Conservation (phyloP, 352 stramenopile genomes). For the Globisporangium radiosum region DNA sequence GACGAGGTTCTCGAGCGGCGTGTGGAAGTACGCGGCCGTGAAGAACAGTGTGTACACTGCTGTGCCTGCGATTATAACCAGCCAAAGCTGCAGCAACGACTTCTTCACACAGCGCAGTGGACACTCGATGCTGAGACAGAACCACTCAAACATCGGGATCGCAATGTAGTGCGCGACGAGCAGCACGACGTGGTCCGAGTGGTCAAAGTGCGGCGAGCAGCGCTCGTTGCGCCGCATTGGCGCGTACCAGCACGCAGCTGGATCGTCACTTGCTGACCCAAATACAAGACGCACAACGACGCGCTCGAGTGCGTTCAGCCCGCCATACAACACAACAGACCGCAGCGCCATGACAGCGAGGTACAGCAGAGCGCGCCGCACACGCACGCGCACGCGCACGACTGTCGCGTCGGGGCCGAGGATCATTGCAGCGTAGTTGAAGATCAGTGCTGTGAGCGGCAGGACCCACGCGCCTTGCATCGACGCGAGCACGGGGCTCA, state of each 20-base stretch:
- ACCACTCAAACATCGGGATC: conserved; percentile 72
- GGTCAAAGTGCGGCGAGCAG: conserved; percentile 57
- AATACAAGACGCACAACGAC: conserved; percentile 28
- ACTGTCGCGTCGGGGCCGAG: conserved; percentile 42
- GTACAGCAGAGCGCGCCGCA: conserved; percentile 56
- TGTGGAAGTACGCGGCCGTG: conserved; percentile 67
- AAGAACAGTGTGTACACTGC: conserved; percentile 61
- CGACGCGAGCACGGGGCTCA: conserved; percentile 40
- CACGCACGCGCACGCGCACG: conserved; percentile 40
- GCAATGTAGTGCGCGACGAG: conserved; percentile 68
- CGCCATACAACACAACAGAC: conserved; percentile 62
- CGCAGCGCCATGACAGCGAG: conserved; percentile 51
- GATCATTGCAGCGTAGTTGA: conserved; percentile 71
- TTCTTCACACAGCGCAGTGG: conserved; percentile 33
- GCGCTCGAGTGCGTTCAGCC: conserved; percentile 47
- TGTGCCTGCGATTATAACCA: conserved; percentile 27
- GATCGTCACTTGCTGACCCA: conserved; percentile 13
- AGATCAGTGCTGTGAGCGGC: conserved; percentile 44
- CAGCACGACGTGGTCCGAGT: conserved; percentile 76
- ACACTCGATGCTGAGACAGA: conserved; percentile 48
- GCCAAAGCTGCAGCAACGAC: conserved; percentile 35
- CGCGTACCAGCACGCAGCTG: conserved; percentile 49
- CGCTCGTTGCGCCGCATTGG: conserved; percentile 39
- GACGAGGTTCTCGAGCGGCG: conserved; percentile 54
- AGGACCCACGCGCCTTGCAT: conserved; percentile 58